Evolutionary conservation across 2,329 filamentous ascomycete species (phyloP).

Genomic region (Nannizziopsis arthrosporioides): DNA sequence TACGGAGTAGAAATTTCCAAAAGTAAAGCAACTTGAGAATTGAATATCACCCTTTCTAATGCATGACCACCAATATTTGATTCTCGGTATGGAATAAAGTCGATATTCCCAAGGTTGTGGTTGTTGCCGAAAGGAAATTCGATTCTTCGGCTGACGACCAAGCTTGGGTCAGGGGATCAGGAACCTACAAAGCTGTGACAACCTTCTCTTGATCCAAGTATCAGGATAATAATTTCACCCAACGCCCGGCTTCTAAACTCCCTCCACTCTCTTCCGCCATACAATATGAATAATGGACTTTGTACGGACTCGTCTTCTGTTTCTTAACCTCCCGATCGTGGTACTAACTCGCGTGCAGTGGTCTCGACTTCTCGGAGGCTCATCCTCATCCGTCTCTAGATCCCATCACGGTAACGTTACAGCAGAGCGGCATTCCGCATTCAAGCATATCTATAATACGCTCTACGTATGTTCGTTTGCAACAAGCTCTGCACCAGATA

Average conservation of each 20-base stretch:
- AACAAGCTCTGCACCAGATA: neutral
- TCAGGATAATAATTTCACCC: neutral
- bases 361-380: conserved; percentile 51
- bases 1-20: no score
- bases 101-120: no score
- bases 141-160: no score
- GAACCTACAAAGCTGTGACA: neutral
- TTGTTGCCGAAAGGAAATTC: no score
- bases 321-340: neutral
- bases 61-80: no score
- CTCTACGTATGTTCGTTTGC: conserved; percentile 37
- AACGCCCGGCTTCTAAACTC: neutral
- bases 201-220: neutral
- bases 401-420: conserved; percentile 43
- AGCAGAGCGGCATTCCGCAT: conserved; percentile 49
- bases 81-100: no score
- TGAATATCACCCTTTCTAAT: no score
- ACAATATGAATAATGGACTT: conserved; percentile 32
- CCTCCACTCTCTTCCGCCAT: neutral
- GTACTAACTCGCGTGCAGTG: conserved; percentile 33
- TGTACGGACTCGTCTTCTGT: conserved; percentile 25
- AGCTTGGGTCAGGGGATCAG: neutral
- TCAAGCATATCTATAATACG: conserved; percentile 50
- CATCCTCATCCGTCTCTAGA: conserved; percentile 37
- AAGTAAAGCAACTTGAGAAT: no score